Conservation (phyloP, 352 stramenopile genomes). For the Globisporangium mamillatum region DNA sequence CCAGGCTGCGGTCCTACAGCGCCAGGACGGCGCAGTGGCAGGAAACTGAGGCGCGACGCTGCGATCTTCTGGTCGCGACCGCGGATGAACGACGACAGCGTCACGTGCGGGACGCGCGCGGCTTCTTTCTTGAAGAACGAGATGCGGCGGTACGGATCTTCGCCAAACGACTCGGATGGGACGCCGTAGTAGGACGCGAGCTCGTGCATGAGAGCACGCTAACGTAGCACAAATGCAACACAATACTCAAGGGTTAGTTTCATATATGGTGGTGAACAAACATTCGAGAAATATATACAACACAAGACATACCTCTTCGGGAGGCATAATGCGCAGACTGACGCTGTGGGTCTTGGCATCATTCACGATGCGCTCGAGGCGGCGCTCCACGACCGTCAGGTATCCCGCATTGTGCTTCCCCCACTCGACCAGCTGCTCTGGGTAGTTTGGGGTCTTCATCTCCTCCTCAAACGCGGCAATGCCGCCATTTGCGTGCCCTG, state of each 20-base stretch:
- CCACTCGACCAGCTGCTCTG: constrained; percentile 63
- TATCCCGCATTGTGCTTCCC: constrained; percentile 71
- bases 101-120: constrained; percentile 46
- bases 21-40: constrained; percentile 36
- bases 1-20: constrained; percentile 8
- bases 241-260: background rate
- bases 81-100: constrained; percentile 54
- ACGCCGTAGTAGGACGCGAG: constrained; percentile 65
- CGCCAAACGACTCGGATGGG: constrained; percentile 71
- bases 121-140: constrained; percentile 74
- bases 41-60: constrained; percentile 48
- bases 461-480: constrained; percentile 68
- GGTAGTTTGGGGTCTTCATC: constrained; percentile 68
- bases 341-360: constrained; percentile 71
- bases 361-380: constrained; percentile 67
- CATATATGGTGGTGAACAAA: background rate
- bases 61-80: constrained; percentile 28
- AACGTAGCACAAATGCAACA: constrained; percentile 2
- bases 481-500: constrained; percentile 30
- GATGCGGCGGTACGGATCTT: constrained; percentile 64
- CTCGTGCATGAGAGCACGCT: constrained; percentile 72
- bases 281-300: constrained; percentile 5
- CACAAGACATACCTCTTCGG: constrained; percentile 37
- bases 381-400: constrained; percentile 66
- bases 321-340: constrained; percentile 68